phyloP scores from a whole-genome alignment of 306 rosid species.

The Medicago truncatula region MtrunA17r5.0-ANR NC_053045.1:49710001-49710500 shows the following conservation, averaged over 20 bases:
- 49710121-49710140: conserved; percentile 78
- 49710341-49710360: conserved; percentile 81
- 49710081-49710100: conserved; percentile 74
- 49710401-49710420: conserved; percentile 73
- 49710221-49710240: conserved; percentile 69
- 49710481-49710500: background rate
- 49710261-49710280: conserved; percentile 70
- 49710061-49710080: conserved; percentile 82
- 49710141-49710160: conserved; percentile 64
- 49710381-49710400: conserved; percentile 61
- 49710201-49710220: conserved; percentile 83
- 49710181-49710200: conserved; percentile 96
- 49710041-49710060: conserved; percentile 93
- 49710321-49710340: conserved; percentile 80
- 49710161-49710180: conserved; percentile 83
- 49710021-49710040: conserved; percentile 97
- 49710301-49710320: conserved; percentile 81
- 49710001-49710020: conserved; percentile 90
- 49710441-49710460: conserved; percentile 40
- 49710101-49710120: conserved; percentile 75
- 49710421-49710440: conserved; percentile 68
- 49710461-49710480: background rate
- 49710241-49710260: conserved; percentile 87
- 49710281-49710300: conserved; percentile 72
- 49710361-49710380: conserved; percentile 69